Percentiles rank a stretch among this genome's conserved stretches.
These are phyloP conservation scores for Fusarium anthophilum DNA, from an alignment of 2,329 filamentous ascomycete genomes.

Conservation along the genomic window DNA sequence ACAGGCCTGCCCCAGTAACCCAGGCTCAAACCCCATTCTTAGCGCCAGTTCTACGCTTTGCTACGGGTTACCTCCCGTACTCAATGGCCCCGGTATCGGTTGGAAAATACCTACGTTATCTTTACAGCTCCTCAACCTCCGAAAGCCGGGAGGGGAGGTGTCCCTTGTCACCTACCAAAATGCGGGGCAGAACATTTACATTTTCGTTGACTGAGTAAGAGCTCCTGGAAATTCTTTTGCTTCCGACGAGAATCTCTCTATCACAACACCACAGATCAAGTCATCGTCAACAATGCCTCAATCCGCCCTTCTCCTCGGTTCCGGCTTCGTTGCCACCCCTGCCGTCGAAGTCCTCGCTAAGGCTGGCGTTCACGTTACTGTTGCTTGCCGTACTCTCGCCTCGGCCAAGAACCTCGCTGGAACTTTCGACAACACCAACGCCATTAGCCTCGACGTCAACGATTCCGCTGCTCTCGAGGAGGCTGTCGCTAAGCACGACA, in stretches of 20 bases:
- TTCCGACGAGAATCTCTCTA: slow-evolving; percentile 14
- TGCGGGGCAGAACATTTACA: slow-evolving; percentile 16
- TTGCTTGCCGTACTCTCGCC: slow-evolving; percentile 83
- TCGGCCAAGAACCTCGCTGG: slow-evolving; percentile 78
- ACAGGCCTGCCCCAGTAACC: slow-evolving; percentile 9
- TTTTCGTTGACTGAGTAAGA: slow-evolving; percentile 8
- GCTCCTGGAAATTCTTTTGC: slow-evolving; percentile 11
- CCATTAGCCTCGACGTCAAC: slow-evolving; percentile 87
- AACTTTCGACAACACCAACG: slow-evolving; percentile 75
- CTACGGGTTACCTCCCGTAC: slow-evolving; percentile 1
- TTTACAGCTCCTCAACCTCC: neutral
- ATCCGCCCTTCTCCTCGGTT: slow-evolving; percentile 46
- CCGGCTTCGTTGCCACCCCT: slow-evolving; percentile 69
- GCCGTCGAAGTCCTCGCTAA: slow-evolving; percentile 71
- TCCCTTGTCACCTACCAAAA: slow-evolving; percentile 8
- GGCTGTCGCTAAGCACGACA: slow-evolving; percentile 80
- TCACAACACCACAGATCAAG: slow-evolving; percentile 3
- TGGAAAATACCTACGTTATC: neutral
- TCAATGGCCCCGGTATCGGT: slow-evolving; percentile 16
- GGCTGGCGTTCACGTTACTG: slow-evolving; percentile 70
- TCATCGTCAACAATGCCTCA: slow-evolving; percentile 43
- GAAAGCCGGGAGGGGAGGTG: slow-evolving; percentile 14
- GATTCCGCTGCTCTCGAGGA: slow-evolving; percentile 80
- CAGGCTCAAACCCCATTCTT: neutral
- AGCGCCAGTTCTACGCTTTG: slow-evolving; percentile 5